phyloP scores from a whole-genome alignment of 1,284 basidiomycete species.

The Cutaneotrichosporon sp. region DNA sequence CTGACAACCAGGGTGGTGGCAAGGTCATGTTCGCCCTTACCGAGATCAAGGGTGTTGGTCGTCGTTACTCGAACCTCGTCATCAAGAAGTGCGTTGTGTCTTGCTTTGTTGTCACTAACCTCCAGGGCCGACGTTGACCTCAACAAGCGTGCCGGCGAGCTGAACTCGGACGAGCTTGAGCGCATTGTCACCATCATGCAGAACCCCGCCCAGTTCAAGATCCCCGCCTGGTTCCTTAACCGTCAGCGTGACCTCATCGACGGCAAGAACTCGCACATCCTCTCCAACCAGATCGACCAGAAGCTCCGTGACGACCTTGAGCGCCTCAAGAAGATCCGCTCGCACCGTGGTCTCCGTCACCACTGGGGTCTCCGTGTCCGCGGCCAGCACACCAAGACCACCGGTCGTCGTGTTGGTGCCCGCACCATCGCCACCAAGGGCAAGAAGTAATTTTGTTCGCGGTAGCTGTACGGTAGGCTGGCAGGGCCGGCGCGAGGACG shows the following conservation, averaged over 20 bases:
- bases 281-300: conserved; percentile 97
- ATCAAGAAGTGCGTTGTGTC: conserved; percentile 75
- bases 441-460: conserved; percentile 31
- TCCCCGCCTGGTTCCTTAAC: conserved; percentile 97
- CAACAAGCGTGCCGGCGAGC: conserved; percentile 93
- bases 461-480: conserved; percentile 12
- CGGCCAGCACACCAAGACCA: conserved; percentile 99
- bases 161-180: conserved; percentile 97
- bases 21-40: conserved; percentile 97
- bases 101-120: neutral
- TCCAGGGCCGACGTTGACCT: conserved; percentile 88
- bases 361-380: conserved; percentile 94
- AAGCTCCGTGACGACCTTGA: conserved; percentile 99
- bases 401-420: conserved; percentile 33
- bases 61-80: conserved; percentile 97
- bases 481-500: conserved; percentile 10
- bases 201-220: conserved; percentile 99
- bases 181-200: conserved; percentile 99
- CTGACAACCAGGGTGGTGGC: conserved; percentile 20
- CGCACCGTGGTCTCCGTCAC: conserved; percentile 96
- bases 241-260: conserved; percentile 97
- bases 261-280: conserved; percentile 93
- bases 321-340: conserved; percentile 98
- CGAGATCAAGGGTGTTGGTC: conserved; percentile 99
- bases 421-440: conserved; percentile 29